phyloP scores from a whole-genome alignment of 345 rosid genomes.

The Heritiera littoralis region DNA sequence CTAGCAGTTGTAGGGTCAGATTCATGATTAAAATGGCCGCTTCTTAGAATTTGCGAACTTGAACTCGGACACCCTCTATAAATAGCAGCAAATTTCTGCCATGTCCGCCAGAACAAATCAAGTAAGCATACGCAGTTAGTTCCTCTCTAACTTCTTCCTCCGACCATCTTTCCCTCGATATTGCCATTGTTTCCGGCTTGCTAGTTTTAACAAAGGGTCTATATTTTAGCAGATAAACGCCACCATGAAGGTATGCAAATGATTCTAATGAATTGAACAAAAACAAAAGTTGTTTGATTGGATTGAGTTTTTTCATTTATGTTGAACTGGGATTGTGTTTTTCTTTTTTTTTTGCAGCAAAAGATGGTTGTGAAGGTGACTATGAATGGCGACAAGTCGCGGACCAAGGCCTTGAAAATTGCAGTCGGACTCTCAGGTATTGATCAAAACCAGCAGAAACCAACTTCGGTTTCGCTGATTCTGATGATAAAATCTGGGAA shows the following conservation, averaged over 20 bases:
- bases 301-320: background rate
- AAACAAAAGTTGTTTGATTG: background rate
- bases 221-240: background rate
- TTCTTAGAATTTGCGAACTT: no score
- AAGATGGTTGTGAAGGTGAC: conserved; percentile 37
- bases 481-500: background rate
- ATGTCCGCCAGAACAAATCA: no score
- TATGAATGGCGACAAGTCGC: conserved; percentile 17
- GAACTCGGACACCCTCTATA: no score
- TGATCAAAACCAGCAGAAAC: background rate
- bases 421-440: conserved; percentile 28
- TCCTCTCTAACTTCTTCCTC: background rate
- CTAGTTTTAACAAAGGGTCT: background rate
- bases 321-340: background rate
- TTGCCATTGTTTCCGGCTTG: background rate
- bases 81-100: background rate
- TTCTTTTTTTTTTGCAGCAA: conserved; percentile 21
- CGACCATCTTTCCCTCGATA: background rate
- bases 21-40: no score
- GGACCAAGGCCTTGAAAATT: conserved; percentile 30
- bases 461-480: background rate
- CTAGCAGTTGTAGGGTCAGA: no score
- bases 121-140: background rate
- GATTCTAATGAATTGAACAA: background rate
- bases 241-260: conserved; percentile 19